Percentiles rank a stretch among this genome's conserved stretches.
These are phyloP conservation scores for Phellinidium pouzarii DNA, from an alignment of 1,284 basidiomycete genomes.

Conservation along the genomic window DNA sequence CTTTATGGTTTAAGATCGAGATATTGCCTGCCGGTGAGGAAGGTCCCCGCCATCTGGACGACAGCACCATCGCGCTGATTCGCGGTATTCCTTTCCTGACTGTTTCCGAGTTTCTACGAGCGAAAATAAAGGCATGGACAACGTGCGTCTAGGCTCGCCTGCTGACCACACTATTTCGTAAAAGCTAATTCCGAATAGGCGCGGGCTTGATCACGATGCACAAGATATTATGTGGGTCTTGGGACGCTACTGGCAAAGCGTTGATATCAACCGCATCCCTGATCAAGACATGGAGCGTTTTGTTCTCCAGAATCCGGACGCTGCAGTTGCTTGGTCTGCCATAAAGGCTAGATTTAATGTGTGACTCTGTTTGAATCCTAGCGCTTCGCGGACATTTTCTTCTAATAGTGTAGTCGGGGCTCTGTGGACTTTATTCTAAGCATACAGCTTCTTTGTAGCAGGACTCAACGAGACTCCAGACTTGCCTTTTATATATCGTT, in stretches of 20 bases:
- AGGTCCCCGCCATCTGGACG: constrained; percentile 66
- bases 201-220: constrained; percentile 23
- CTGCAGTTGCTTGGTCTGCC: constrained; percentile 22
- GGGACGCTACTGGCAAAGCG: constrained; percentile 24
- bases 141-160: constrained; percentile 20
- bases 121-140: constrained; percentile 34
- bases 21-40: constrained; percentile 73
- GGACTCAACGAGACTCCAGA: background rate
- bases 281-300: constrained; percentile 28
- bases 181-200: constrained; percentile 15
- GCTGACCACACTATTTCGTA: background rate
- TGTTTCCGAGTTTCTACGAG: constrained; percentile 71
- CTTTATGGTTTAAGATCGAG: constrained; percentile 52
- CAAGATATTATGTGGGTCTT: constrained; percentile 27
- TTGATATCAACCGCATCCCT: constrained; percentile 29
- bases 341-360: constrained; percentile 23
- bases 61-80: constrained; percentile 54
- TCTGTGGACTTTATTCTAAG: background rate
- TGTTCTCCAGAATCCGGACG: constrained; percentile 21
- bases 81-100: constrained; percentile 68
- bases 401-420: background rate
- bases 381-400: background rate
- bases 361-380: background rate
- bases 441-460: background rate
- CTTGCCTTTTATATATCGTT: background rate